A percentile compares a stretch with the other conserved stretches of the same genome.
These are phyloP conservation scores for Colletotrichum higginsianum DNA, from an alignment of 2,329 filamentous ascomycete genomes.

Conservation along the genomic window DNA sequence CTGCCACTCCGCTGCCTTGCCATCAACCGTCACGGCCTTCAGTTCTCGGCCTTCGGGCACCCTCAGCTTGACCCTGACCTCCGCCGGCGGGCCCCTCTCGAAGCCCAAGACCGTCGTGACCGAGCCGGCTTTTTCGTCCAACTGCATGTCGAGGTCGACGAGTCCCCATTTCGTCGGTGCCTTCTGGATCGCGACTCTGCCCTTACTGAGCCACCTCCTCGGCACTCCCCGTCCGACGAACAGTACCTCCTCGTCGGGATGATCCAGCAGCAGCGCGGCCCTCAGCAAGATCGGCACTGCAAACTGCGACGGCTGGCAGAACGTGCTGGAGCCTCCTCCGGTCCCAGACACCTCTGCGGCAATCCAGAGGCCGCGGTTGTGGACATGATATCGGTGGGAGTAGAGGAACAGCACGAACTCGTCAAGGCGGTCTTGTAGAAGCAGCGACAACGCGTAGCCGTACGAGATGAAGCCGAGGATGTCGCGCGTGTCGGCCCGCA, in stretches of 20 bases:
- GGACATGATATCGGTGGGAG: slow-evolving; percentile 9
- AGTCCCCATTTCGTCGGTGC: slow-evolving; percentile 14
- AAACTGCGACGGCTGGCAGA: slow-evolving; percentile 25
- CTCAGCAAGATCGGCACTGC: background rate
- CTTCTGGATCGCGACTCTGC: slow-evolving; percentile 5
- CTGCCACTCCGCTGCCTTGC: background rate
- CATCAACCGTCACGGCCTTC: slow-evolving; percentile 11
- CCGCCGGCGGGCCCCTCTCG: slow-evolving; percentile 1
- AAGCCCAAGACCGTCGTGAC: slow-evolving; percentile 5
- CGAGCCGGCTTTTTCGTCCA: slow-evolving; percentile 3
- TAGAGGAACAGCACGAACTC: slow-evolving; percentile 25
- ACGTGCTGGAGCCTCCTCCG: slow-evolving; percentile 29
- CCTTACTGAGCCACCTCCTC: slow-evolving; percentile 12
- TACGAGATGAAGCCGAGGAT: slow-evolving; percentile 27
- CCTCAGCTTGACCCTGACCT: slow-evolving; percentile 23
- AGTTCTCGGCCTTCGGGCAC: slow-evolving; percentile 1
- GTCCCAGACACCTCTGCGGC: slow-evolving; percentile 15
- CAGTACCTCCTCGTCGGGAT: slow-evolving; percentile 17
- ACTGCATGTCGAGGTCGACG: slow-evolving; percentile 15
- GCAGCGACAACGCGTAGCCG: slow-evolving; percentile 5
- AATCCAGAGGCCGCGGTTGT: slow-evolving; percentile 5
- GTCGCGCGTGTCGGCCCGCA: slow-evolving; percentile 16
- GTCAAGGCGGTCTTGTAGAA: slow-evolving; percentile 19
- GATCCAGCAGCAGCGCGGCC: slow-evolving; percentile 18
- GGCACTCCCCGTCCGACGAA: slow-evolving; percentile 13